Evolutionary conservation across 495 filamentous ascomycete species (phyloP).

Genomic region (Penicillium atrosanguineum): DNA sequence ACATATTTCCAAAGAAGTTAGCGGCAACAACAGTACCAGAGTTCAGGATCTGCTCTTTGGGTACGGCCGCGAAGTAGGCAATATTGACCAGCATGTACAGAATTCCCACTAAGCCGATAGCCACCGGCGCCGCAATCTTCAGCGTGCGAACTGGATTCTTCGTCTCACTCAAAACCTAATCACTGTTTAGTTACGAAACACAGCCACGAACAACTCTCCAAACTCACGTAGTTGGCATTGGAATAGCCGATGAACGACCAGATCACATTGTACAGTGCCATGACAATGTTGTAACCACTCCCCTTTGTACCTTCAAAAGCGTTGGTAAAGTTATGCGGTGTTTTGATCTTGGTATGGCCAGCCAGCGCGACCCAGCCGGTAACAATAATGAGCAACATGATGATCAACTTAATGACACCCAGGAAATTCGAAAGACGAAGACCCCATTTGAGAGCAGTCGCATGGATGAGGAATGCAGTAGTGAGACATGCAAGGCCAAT

Average conservation of each 20-base stretch:
- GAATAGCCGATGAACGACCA: conserved; percentile 67
- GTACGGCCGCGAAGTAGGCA: conserved; percentile 69
- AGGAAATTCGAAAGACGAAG: conserved; percentile 64
- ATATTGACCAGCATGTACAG: conserved; percentile 70
- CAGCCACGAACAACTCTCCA: background rate
- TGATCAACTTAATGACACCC: conserved; percentile 64
- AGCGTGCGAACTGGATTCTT: conserved; percentile 62
- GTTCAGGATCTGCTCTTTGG: conserved; percentile 58
- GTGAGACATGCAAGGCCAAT: conserved; percentile 66
- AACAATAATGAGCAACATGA: conserved; percentile 65
- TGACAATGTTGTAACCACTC: conserved; percentile 59
- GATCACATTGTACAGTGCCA: conserved; percentile 63
- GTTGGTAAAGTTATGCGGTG: conserved; percentile 63
- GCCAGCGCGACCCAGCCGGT: conserved; percentile 62
- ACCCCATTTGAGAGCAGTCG: conserved; percentile 63
- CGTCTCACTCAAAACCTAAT: conserved; percentile 55
- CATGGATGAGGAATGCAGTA: conserved; percentile 59
- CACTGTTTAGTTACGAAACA: conserved; percentile 2
- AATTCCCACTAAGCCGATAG: conserved; percentile 57
- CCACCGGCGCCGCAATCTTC: conserved; percentile 60
- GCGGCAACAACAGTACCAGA: conserved; percentile 62
- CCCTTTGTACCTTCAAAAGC: conserved; percentile 60
- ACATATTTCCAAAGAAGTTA: conserved; percentile 65
- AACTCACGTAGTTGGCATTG: conserved; percentile 54
- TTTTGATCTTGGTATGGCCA: conserved; percentile 38